Conservation (phyloP, 768 basidiomycete genomes). For the Termitomyces sp. region DNA sequence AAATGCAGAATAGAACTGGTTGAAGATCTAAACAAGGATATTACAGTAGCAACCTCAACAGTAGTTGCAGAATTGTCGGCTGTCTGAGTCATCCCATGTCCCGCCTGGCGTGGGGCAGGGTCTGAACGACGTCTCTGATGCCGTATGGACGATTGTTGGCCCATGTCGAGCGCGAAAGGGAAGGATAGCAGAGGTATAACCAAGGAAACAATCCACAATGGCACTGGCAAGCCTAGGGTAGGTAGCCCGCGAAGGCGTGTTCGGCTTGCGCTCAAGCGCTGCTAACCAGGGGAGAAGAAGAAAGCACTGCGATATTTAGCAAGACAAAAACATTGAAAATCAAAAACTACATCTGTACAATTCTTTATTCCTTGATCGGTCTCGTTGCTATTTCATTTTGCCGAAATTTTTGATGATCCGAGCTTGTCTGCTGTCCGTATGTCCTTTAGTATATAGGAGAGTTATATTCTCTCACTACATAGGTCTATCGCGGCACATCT, state of each 20-base stretch:
- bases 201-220: neutral
- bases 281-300: constrained; percentile 6
- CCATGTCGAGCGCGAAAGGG: constrained; percentile 3
- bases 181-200: neutral
- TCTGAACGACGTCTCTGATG: constrained; percentile 6
- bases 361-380: neutral
- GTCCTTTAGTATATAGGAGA: too few species aligned
- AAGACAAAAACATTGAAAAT: constrained; percentile 3
- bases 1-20: neutral
- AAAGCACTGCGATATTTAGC: neutral
- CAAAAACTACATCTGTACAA: neutral
- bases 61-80: neutral
- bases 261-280: neutral
- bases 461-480: too few species aligned
- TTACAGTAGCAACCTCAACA: neutral
- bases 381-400: neutral
- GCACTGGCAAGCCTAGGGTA: neutral
- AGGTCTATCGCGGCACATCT: too few species aligned
- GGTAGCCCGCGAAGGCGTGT: neutral
- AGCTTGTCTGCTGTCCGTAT: too few species aligned
- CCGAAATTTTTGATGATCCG: neutral
- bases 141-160: neutral
- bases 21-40: neutral
- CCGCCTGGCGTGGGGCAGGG: constrained; percentile 4
- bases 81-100: neutral